A percentile compares a stretch with the other conserved stretches of the same genome.
Conservation (phyloP, 768 basidiomycete species). For the Pleurotus pulmonarius region DNA sequence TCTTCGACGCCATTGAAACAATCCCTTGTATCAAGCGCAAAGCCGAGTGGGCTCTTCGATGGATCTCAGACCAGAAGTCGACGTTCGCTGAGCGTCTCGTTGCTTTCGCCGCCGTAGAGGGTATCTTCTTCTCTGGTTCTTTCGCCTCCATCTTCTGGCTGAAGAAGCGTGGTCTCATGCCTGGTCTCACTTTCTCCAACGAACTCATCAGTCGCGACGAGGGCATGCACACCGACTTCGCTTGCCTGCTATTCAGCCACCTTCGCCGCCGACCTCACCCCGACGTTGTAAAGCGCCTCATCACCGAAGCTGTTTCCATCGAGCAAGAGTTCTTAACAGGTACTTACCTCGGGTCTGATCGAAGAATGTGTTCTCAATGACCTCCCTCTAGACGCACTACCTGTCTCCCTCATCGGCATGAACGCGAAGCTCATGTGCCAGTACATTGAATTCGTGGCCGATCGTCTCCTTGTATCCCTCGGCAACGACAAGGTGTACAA, state of each 20-base stretch:
- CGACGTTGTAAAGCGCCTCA: conserved; percentile 63
- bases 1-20: conserved; percentile 92
- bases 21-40: conserved; percentile 91
- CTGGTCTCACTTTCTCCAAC: conserved; percentile 83
- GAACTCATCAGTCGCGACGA: conserved; percentile 84
- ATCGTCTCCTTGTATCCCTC: conserved; percentile 79
- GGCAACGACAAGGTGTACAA: conserved; percentile 81
- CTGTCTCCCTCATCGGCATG: conserved; percentile 88
- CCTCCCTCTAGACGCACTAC: conserved; percentile 64
- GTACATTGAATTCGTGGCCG: conserved; percentile 90
- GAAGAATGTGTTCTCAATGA: background rate
- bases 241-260: conserved; percentile 73
- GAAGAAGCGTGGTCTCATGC: conserved; percentile 96
- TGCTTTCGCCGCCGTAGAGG: conserved; percentile 94
- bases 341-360: conserved; percentile 23
- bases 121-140: conserved; percentile 94
- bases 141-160: conserved; percentile 96
- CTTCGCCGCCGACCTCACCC: conserved; percentile 77
- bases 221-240: conserved; percentile 84
- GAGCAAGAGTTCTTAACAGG: conserved; percentile 86
- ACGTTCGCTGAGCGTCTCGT: conserved; percentile 88
- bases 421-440: conserved; percentile 86
- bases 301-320: conserved; percentile 79
- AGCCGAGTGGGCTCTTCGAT: conserved; percentile 91
- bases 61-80: conserved; percentile 81